Evolutionary conservation across 768 basidiomycete species (phyloP), one percentile per base, ranked within the genome.

Genomic region (Phanerochaete carnosa): DNA sequence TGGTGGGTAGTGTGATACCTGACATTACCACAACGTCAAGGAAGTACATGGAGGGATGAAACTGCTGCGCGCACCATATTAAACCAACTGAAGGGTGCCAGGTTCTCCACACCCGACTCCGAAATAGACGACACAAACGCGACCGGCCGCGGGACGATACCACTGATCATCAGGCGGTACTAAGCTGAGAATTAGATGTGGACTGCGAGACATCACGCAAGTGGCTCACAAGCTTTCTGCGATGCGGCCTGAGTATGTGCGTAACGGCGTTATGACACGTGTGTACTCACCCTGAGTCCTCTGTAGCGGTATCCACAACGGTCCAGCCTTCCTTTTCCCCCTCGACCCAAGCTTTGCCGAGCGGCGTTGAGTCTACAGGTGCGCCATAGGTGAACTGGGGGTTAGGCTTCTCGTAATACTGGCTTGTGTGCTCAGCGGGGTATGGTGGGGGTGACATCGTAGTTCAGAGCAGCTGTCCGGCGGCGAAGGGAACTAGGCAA

Each of bases 1-100:
- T 0, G 90, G 86, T 2, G 89, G 90, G 60, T 88, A 79, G 68
- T 85, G 81, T 16, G 84, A 79, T 45, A 86, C 77, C 85, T 85
- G 62, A 30, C 23, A 43, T 13, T 9, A 43, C 56, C 16, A 8
- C 8, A 19, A 43, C 33, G 39, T 43, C 8, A 43, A 19, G 5
- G 19, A 19, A 16, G 52, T 11, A n/a, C 30, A 11, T 22, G 15
- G 13, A 26, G 16, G 23, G n/a, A 16, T 13, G 29, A 23, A 45
- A 7, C 9, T 4, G 35, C 49, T 26, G 49, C 22, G 32, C 55
- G 30, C 37, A 64, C 65, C 45, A 64, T 61, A 25, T 68, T 61
- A 57, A 66, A 66, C 64, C 59, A 69, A 52, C 63, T 65, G 54
- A 52, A 87, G 1, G 86, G 83, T 4, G 87, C 85, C 49, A 90